phyloP scores from a whole-genome alignment of 2,329 filamentous ascomycete genomes.

The Penicillium sp. region DNA sequence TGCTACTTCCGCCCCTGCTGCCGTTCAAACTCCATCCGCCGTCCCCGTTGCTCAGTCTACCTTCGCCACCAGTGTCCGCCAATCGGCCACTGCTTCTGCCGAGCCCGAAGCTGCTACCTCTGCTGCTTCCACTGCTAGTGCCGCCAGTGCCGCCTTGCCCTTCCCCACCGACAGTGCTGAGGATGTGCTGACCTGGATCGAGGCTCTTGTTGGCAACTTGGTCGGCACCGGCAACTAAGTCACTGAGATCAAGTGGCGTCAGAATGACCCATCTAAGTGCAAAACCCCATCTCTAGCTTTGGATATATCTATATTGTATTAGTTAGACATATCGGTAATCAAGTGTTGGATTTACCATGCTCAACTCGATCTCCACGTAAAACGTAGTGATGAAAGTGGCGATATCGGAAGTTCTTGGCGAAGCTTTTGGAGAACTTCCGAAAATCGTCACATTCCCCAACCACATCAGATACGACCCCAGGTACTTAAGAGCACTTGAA shows the following conservation, averaged over 20 bases:
- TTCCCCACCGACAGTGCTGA: conserved; percentile 18
- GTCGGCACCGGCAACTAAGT: conserved; percentile 16
- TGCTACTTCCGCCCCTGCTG: neutral
- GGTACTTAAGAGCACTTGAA: neutral
- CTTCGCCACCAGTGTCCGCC: conserved; percentile 19
- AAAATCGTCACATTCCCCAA: conserved; percentile 2
- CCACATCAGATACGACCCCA: neutral
- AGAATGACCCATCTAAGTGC: neutral
- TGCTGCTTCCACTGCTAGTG: conserved; percentile 1
- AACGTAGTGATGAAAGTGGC: neutral
- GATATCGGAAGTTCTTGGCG: conserved; percentile 1
- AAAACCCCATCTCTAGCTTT: neutral
- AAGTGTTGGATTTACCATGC: neutral
- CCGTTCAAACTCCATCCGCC: conserved; percentile 1
- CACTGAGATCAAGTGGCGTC: neutral
- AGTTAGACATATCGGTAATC: conserved; percentile 2
- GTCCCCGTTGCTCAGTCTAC: conserved; percentile 10
- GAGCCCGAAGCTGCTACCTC: conserved; percentile 1
- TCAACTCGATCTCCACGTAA: neutral
- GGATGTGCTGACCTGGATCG: conserved; percentile 13
- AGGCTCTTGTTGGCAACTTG: conserved; percentile 20
- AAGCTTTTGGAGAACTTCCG: neutral
- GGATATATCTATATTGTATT: neutral
- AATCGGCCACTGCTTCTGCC: conserved; percentile 5
- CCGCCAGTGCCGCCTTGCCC: conserved; percentile 5